Evolutionary conservation across 768 basidiomycete genomes (phyloP).

Genomic region (Nidula microcarpa): DNA sequence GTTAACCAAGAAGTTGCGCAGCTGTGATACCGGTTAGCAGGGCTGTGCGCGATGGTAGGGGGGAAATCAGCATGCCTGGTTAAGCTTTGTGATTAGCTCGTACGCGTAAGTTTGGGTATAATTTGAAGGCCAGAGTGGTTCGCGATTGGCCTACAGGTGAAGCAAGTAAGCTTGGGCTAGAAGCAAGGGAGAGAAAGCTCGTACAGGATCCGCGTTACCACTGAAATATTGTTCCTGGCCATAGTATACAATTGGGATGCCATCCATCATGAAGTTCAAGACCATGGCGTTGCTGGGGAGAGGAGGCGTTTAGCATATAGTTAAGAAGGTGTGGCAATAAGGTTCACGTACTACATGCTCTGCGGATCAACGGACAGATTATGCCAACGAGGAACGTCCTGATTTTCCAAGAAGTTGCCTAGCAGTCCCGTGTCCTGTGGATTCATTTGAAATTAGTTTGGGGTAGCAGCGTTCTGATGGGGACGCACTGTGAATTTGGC

Average conservation of each 20-base stretch:
- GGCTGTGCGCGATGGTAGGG: background rate
- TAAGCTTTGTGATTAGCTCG: slow-evolving; percentile 56
- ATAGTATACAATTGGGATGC: slow-evolving; percentile 82
- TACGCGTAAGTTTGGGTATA: slow-evolving; percentile 60
- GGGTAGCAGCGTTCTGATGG: background rate
- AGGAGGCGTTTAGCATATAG: background rate
- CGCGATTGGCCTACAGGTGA: slow-evolving; percentile 58
- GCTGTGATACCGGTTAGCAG: slow-evolving; percentile 33
- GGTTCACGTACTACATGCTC: slow-evolving; percentile 51
- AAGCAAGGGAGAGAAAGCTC: slow-evolving; percentile 9
- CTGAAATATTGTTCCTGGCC: slow-evolving; percentile 75
- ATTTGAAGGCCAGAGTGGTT: slow-evolving; percentile 68
- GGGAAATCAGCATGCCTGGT: slow-evolving; percentile 50
- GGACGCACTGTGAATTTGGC: slow-evolving; percentile 41
- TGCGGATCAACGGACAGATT: slow-evolving; percentile 72
- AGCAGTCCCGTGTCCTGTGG: slow-evolving; percentile 41
- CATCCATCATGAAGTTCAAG: slow-evolving; percentile 74
- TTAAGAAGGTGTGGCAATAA: background rate
- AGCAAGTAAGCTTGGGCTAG: slow-evolving; percentile 3
- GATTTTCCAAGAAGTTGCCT: slow-evolving; percentile 81
- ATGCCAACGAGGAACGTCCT: slow-evolving; percentile 73
- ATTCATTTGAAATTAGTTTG: background rate
- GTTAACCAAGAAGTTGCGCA: slow-evolving; percentile 61
- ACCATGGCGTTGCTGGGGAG: slow-evolving; percentile 63
- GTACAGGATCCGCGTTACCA: slow-evolving; percentile 64